A percentile compares a stretch with the other conserved stretches of the same genome.
Evolutionary conservation across 257 asterid species (phyloP).

Genomic region (Linderniella brevidens): DNA sequence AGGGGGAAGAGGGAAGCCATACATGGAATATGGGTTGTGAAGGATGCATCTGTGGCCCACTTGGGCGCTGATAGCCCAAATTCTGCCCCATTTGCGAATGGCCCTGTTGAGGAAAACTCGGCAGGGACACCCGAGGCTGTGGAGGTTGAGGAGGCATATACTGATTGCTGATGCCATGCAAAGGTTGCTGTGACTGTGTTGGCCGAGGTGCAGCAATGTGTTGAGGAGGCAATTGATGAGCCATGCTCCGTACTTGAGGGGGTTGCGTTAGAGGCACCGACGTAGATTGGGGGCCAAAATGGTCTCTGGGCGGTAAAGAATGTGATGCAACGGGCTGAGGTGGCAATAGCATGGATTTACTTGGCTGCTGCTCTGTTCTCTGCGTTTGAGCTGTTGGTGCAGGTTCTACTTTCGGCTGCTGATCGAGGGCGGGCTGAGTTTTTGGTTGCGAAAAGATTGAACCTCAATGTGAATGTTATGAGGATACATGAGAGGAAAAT

Average conservation of each 20-base stretch:
- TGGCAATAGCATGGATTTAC: not conserved
- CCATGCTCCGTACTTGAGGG: not conserved
- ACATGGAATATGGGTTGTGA: conserved; percentile 74
- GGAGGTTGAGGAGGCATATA: conserved; percentile 2
- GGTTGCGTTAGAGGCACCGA: not conserved
- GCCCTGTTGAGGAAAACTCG: not conserved
- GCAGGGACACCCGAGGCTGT: not conserved
- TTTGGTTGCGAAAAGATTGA: conserved; percentile 25
- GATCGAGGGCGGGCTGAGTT: conserved; percentile 10
- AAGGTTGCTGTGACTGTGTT: conserved; percentile 1
- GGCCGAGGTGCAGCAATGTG: not conserved
- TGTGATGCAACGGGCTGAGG: conserved; percentile 4
- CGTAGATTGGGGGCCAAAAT: not conserved
- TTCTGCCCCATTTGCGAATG: not conserved
- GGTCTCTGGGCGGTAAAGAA: not conserved
- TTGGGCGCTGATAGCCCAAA: conserved; percentile 6
- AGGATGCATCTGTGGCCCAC: conserved; percentile 62
- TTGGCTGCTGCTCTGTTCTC: not conserved
- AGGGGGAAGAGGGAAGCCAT: conserved; percentile 18
- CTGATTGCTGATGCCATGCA: not conserved
- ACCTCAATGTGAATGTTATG: conserved; percentile 4
- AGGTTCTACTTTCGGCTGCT: not conserved
- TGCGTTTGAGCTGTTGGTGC: not conserved
- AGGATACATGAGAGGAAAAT: conserved; percentile 10
- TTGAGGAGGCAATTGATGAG: not conserved